Conservation (phyloP, 1,284 basidiomycete genomes). For the Mycosarcoma maydis region DNA sequence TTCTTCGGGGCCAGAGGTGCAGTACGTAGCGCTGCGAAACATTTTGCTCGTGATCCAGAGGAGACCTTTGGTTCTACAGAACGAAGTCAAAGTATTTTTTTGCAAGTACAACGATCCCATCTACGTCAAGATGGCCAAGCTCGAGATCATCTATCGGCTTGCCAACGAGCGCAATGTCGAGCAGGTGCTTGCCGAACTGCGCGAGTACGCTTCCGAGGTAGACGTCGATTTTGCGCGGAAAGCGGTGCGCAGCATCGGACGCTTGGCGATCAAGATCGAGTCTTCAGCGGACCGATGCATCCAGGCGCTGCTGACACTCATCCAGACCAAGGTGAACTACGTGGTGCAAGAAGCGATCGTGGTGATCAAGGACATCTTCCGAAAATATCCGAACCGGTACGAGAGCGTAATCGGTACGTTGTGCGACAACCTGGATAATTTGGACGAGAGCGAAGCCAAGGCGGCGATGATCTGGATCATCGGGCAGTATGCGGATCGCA, state of each 20-base stretch:
- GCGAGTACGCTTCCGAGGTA: conserved; percentile 98
- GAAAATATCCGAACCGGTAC: conserved; percentile 94
- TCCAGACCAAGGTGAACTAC: conserved; percentile 93
- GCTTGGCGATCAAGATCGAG: conserved; percentile 95
- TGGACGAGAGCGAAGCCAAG: conserved; percentile 96
- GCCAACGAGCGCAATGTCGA: conserved; percentile 88
- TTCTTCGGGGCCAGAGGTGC: conserved; percentile 95
- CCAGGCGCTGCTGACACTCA: conserved; percentile 82
- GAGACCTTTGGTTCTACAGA: conserved; percentile 87
- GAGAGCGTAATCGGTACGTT: conserved; percentile 92
- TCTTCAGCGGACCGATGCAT: conserved; percentile 89
- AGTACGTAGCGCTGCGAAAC: conserved; percentile 96
- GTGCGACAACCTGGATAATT: conserved; percentile 87
- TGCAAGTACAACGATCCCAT: conserved; percentile 99
- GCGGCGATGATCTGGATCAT: conserved; percentile 98
- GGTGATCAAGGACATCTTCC: conserved; percentile 97
- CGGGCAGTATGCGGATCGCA: conserved; percentile 94
- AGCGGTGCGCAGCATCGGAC: conserved; percentile 93
- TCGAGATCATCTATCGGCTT: conserved; percentile 98
- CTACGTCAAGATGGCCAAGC: conserved; percentile 96
- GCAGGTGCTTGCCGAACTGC: conserved; percentile 90
- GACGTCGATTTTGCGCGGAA: conserved; percentile 98
- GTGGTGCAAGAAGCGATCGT: conserved; percentile 98
- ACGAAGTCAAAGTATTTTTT: conserved; percentile 98
- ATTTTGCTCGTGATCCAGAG: conserved; percentile 96